Base-by-base conservation (phyloP, 2,329 filamentous ascomycete species). In the Ophiocordyceps sinensis region DNA sequence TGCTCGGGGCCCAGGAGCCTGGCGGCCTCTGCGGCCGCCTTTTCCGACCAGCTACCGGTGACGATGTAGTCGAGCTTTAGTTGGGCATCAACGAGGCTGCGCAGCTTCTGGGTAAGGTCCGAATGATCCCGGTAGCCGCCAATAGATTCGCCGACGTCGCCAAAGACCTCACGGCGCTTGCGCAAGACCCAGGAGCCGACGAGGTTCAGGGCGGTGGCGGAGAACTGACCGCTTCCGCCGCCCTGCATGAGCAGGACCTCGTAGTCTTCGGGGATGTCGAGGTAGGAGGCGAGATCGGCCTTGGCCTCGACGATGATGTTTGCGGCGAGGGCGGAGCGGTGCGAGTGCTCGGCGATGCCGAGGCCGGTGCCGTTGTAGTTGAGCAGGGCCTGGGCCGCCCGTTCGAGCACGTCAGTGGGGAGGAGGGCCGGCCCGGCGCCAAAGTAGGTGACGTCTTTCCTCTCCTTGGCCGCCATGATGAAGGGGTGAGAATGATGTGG, bases 351-450 rank as follows among this genome's bases (percentile, higher is more conserved):
- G 47, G 84, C 85, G 36, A 95, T 73, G 40, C 87, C 87, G 41
- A 95, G 71, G 43, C 89, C 89, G 32, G 78, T 85, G 58, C 75
- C 70, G 37, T 89, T 69, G 67, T 78, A 94, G 68, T 95, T 83
- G 48, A 94, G 62, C 5, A 96, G 77, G 2, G 84, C 83, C 56
- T 77, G 60, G 2, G 86, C 78, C 39, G 85, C 87, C 36, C 69
- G 71, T 60, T 91, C 77, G 39, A 95, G 75, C 19, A 95, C 84
- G 4, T 75, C 64, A 12, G 85, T 93, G 21, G 88, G 88, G 15
- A 96, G 72, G 28, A 77, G 69, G n/a, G 89, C 87, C 38, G 89
- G 89, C 47, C 89, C 89, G 41, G 89, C 88, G 46, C 88, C 87
- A 52, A 94, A 94, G 64, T 93, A 91, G 49, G 79, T 74, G 58